Evolutionary conservation across 2,329 filamentous ascomycete species (phyloP).

Genomic region (Talaromyces marneffei): DNA sequence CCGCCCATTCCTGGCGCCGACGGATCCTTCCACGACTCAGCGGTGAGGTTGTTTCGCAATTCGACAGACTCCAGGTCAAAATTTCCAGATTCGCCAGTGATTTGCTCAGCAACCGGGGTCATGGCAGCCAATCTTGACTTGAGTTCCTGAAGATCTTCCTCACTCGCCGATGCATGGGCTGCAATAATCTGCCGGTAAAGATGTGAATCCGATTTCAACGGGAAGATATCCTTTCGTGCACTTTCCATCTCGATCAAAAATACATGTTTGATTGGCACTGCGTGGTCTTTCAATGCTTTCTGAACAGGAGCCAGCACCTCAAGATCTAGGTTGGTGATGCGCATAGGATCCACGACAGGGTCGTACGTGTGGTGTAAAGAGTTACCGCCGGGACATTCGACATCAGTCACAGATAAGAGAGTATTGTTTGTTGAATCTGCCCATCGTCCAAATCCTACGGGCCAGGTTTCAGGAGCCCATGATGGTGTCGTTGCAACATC

Average conservation of each 20-base stretch:
- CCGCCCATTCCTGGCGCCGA: conserved; percentile 26
- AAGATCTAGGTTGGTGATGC: conserved; percentile 28
- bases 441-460: conserved; percentile 26
- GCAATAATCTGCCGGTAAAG: conserved; percentile 24
- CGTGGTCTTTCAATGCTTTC: conserved; percentile 20
- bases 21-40: conserved; percentile 19
- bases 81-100: conserved; percentile 25
- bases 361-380: conserved; percentile 21
- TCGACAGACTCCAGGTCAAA: conserved; percentile 10
- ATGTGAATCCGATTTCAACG: conserved; percentile 24
- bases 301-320: conserved; percentile 23
- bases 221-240: conserved; percentile 28
- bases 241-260: conserved; percentile 30
- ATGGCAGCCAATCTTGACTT: conserved; percentile 22
- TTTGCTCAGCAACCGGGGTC: conserved; percentile 26
- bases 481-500: conserved; percentile 15
- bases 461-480: conserved; percentile 23
- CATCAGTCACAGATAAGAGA: neutral
- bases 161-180: conserved; percentile 19
- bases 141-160: conserved; percentile 13
- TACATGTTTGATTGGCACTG: conserved; percentile 27
- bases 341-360: conserved; percentile 26
- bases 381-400: conserved; percentile 2
- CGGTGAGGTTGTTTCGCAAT: conserved; percentile 7
- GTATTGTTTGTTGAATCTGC: neutral